Conservation (phyloP, 495 filamentous ascomycete genomes). For the Aspergillus ellipticus region DNA sequence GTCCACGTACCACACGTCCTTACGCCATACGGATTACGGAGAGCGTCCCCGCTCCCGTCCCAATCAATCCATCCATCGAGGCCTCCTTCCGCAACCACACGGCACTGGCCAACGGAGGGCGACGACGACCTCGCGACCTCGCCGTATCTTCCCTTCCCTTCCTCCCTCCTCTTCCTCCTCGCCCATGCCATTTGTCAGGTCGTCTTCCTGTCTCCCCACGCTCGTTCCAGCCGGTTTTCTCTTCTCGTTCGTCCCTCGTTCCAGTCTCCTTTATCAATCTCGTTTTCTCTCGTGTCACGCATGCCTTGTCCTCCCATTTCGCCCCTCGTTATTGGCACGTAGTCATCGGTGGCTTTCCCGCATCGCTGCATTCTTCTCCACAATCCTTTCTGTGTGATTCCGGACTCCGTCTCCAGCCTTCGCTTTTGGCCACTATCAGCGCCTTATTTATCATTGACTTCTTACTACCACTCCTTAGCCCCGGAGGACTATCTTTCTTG, state of each 20-base stretch:
- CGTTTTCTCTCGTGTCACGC: not conserved
- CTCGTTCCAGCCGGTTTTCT: conserved; percentile 8
- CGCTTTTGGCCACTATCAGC: not conserved
- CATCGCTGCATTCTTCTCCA: conserved; percentile 6
- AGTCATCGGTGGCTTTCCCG: conserved; percentile 14
- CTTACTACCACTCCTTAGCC: conserved; percentile 6
- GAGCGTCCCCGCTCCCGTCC: not conserved
- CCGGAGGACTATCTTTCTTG: conserved; percentile 1
- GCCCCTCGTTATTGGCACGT: conserved; percentile 6
- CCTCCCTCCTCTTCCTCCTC: not conserved
- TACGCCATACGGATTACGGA: not conserved
- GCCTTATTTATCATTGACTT: not conserved
- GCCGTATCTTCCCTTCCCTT: conserved; percentile 5
- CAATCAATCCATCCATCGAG: not conserved
- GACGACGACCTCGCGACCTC: no score
- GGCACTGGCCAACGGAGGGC: no score
- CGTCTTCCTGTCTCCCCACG: conserved; percentile 11
- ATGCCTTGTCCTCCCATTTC: not conserved
- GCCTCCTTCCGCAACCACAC: no score
- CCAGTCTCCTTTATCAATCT: conserved; percentile 9
- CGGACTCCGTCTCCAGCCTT: not conserved
- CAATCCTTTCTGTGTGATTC: not conserved
- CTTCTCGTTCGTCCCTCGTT: conserved; percentile 4
- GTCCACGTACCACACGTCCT: not conserved
- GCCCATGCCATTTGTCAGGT: not conserved